These are phyloP conservation scores for Austroboletus novae-zelandiae DNA, from an alignment of 1,284 basidiomycete genomes.

Conservation along the genomic window DNA sequence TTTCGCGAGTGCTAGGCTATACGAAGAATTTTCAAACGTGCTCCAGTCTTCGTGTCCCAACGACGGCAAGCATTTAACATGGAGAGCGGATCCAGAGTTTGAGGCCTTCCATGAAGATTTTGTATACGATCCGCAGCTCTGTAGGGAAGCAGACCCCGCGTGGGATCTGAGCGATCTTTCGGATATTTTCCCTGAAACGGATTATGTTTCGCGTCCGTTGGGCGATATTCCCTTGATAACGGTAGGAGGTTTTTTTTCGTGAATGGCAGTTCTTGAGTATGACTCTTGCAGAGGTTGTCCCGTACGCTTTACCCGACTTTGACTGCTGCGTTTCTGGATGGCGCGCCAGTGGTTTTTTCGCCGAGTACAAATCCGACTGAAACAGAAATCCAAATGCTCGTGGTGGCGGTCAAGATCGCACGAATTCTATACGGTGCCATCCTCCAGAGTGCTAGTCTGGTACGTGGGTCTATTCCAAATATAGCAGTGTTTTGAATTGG, in stretches of 20 bases:
- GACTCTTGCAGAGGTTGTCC: slow-evolving; percentile 40
- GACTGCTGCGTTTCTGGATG: slow-evolving; percentile 81
- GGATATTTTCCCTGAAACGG: slow-evolving; percentile 18
- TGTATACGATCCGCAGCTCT: slow-evolving; percentile 23
- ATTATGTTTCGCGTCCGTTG: slow-evolving; percentile 10
- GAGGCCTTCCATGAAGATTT: slow-evolving; percentile 34
- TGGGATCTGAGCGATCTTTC: slow-evolving; percentile 27
- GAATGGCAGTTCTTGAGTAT: slow-evolving; percentile 11
- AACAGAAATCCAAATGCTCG: slow-evolving; percentile 62
- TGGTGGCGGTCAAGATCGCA: slow-evolving; percentile 60
- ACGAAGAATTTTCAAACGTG: slow-evolving; percentile 45
- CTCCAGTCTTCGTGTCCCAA: slow-evolving; percentile 22
- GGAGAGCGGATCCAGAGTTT: slow-evolving; percentile 29
- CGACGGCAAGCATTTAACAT: slow-evolving; percentile 30
- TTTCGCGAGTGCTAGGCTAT: slow-evolving; percentile 49
- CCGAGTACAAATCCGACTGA: slow-evolving; percentile 55
- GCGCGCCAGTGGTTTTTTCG: slow-evolving; percentile 77
- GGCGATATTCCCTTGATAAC: slow-evolving; percentile 21
- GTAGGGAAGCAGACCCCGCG: slow-evolving; percentile 8
- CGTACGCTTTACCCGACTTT: slow-evolving; percentile 72
- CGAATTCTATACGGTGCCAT: slow-evolving; percentile 66
- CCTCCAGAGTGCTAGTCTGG: slow-evolving; percentile 35
- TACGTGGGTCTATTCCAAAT: slow-evolving; percentile 16
- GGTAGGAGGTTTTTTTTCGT: slow-evolving; percentile 19
- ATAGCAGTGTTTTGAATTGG: neutral